Percentiles rank a stretch among this genome's conserved stretches.
phyloP scores from a whole-genome alignment of 202 grass and related monocot genomes.

The Carex sylvatica region DNA sequence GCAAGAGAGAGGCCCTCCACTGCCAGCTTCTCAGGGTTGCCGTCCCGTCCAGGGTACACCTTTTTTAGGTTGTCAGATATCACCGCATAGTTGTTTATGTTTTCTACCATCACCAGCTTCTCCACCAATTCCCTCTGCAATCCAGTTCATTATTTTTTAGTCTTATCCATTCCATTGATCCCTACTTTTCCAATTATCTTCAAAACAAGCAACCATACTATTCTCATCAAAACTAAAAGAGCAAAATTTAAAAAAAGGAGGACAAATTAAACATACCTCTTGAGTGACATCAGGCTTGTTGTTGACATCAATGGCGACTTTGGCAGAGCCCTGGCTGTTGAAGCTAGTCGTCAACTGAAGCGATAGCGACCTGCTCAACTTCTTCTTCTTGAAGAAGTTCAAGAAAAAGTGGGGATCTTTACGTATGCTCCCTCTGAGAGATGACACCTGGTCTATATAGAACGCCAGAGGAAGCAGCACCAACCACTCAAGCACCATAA shows the following conservation, averaged over 20 bases:
- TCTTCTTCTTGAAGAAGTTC: conserved; percentile 46
- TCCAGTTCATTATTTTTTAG: no score
- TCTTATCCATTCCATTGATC: no score
- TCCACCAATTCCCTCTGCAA: no score
- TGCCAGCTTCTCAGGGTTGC: conserved; percentile 61
- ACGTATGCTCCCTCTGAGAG: conserved; percentile 29
- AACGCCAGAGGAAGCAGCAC: conserved; percentile 54
- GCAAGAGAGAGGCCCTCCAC: conserved; percentile 76
- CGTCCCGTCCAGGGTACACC: no score
- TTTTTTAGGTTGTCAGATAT: no score
- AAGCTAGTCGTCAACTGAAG: conserved; percentile 29
- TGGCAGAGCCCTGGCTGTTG: conserved; percentile 29
- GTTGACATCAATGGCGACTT: conserved; percentile 42
- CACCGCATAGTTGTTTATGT: no score
- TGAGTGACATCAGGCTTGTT: conserved; percentile 48
- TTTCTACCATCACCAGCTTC: no score
- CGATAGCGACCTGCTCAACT: conserved; percentile 36
- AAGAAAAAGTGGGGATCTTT: conserved; percentile 54
- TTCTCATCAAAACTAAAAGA: no score
- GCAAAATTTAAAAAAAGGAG: conserved; percentile 1
- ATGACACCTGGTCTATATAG: conserved; percentile 61
- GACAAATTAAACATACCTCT: conserved; percentile 51
- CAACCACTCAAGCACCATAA: conserved; percentile 71
- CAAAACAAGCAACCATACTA: no score
- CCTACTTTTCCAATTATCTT: no score